Base-by-base conservation (phyloP, 495 filamentous ascomycete genomes). In the Neurospora tetrasperma region DNA sequence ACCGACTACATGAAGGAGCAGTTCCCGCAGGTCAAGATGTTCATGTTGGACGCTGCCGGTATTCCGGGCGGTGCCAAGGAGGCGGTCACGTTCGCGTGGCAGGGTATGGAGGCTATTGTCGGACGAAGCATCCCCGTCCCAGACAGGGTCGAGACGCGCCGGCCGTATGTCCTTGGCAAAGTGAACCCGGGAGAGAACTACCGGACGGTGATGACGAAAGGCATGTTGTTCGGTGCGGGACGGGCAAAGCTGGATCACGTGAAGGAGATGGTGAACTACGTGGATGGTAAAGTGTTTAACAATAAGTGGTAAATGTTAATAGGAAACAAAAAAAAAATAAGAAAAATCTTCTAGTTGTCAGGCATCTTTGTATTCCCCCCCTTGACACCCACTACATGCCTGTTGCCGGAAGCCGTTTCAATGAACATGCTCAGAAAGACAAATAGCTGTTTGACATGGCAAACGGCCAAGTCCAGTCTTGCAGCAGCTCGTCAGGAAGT, bases 61-160 rank as follows among this genome's bases (percentile, higher is more conserved):
- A 83, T 89, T 46, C 84, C 84, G 3, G 85, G 75, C 9, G 84
- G 81, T 7, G 87, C 86, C 0, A 89, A 88, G 79, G 87, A 89
- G 80, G 86, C 87, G 27, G 84, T 89, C 71, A 88, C 84, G 2
- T 88, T 88, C 72, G 86, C 86, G 16, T 87, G 83, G 84, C 87
- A 86, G 72, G 86, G 82, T 20, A 85, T 88, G 82, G 86, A 88
- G 77, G 84, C 84, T 9, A 77, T 88, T 43, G 79, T 87, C 18
- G 86, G 84, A 38, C 82, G 86, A 42, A 83, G 80, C 4, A 85
- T 87, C 46, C 87, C 84, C 11, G 84, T 88, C 31, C 86, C 86
- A 1, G 82, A 80, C 18, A 79, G 84, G n/a, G 84, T 88, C 12
- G 85, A 87, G 77, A 85, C 84, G 20, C 77, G 81, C 20, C 78